Conservation (phyloP, 352 stramenopile genomes). For the Phytophthora meadii region DNA sequence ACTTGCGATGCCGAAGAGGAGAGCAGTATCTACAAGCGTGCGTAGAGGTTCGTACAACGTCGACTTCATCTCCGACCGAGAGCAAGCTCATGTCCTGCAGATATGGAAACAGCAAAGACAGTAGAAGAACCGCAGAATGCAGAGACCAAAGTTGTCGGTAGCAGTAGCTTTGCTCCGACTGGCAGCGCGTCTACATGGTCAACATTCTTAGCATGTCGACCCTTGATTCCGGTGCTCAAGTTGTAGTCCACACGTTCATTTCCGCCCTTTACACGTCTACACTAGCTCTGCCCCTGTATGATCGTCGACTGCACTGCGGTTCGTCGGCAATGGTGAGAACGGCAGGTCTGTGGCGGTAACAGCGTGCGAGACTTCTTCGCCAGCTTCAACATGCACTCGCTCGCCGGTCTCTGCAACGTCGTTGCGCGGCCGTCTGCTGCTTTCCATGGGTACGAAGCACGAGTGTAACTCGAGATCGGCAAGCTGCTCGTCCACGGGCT, state of each 20-base stretch:
- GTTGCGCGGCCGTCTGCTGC: slow-evolving; percentile 12
- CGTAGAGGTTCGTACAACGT: too few species aligned
- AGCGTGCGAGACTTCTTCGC: slow-evolving; percentile 15
- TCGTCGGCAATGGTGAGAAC: slow-evolving; percentile 2
- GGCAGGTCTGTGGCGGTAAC: slow-evolving; percentile 25
- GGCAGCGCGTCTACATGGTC: too few species aligned
- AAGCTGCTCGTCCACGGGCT: slow-evolving; percentile 21
- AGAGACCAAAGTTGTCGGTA: too few species aligned
- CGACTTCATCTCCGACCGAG: too few species aligned
- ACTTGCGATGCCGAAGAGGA: too few species aligned
- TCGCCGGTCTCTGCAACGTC: slow-evolving; percentile 22
- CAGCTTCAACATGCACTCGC: slow-evolving; percentile 21
- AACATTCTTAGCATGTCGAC: too few species aligned
- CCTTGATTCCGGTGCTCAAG: slow-evolving; percentile 3
- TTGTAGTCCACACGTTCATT: slow-evolving; percentile 4
- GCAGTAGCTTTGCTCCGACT: too few species aligned
- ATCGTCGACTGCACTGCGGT: neutral
- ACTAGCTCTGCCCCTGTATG: slow-evolving; percentile 8
- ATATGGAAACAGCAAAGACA: too few species aligned
- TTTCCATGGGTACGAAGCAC: too few species aligned
- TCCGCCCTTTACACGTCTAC: slow-evolving; percentile 1
- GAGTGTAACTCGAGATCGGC: slow-evolving; percentile 34
- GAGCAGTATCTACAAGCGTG: too few species aligned
- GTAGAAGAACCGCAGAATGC: too few species aligned
- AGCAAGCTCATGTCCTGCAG: too few species aligned